Evolutionary conservation across 495 filamentous ascomycete genomes (phyloP).

Genomic region (Beverwykella pulmonaria): DNA sequence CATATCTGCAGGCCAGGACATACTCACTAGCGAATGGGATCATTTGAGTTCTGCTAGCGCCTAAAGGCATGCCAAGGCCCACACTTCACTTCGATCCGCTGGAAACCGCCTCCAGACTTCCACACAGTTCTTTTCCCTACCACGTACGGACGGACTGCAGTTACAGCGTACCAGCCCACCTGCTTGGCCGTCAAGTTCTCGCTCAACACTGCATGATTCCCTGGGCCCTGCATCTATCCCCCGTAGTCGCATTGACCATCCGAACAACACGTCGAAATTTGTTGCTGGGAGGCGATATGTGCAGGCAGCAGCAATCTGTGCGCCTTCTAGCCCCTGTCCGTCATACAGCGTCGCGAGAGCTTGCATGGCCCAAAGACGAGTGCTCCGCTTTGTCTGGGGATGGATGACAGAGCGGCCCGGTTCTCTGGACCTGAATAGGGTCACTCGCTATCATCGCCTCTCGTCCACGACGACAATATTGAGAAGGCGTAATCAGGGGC

Average conservation of each 20-base stretch:
- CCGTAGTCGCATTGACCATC: background rate
- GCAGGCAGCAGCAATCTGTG: background rate
- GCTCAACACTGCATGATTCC: background rate
- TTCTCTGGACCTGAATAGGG: background rate
- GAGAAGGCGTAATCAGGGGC: background rate
- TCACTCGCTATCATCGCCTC: background rate
- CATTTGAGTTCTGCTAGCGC: conserved; percentile 5
- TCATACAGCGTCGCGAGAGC: background rate
- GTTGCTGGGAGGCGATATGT: background rate
- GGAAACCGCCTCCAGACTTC: conserved; percentile 9
- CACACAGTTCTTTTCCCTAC: background rate
- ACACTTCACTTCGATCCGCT: background rate
- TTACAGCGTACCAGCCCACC: background rate
- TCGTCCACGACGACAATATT: background rate
- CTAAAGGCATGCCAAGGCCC: background rate
- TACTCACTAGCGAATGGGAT: conserved; percentile 4
- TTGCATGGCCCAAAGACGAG: background rate
- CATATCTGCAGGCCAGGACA: background rate
- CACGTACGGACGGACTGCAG: background rate
- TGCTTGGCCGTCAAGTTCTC: background rate
- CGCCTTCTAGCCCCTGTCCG: background rate
- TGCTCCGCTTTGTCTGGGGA: conserved; percentile 18
- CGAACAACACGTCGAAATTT: background rate
- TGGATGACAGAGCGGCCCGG: conserved; percentile 1
- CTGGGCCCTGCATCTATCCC: background rate